Evolutionary conservation across 148 eudicot genomes (phyloP).

Genomic region (Vaccinium vitisidaea): DNA sequence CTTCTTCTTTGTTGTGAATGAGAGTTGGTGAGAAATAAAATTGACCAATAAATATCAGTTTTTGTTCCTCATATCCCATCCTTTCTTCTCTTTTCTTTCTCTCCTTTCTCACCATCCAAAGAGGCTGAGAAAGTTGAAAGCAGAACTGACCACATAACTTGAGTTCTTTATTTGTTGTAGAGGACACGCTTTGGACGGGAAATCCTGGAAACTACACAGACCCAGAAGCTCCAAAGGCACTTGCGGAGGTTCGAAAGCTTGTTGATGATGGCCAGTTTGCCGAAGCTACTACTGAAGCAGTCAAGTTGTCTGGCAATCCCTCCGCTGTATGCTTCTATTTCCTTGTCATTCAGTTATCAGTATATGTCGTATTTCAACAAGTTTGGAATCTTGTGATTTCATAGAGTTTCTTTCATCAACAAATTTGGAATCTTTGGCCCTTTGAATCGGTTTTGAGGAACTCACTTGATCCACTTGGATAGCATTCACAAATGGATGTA

Average conservation of each 20-base stretch:
- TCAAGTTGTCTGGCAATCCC: constrained; percentile 46
- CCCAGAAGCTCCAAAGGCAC: constrained; percentile 45
- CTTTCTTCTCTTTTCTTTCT: neutral
- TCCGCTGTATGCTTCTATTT: constrained; percentile 41
- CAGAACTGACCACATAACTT: neutral
- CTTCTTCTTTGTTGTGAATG: neutral
- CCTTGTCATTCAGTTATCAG: neutral
- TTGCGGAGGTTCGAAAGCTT: constrained; percentile 61
- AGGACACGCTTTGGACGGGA: constrained; percentile 94
- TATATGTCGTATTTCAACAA: neutral
- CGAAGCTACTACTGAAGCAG: constrained; percentile 60
- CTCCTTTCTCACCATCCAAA: neutral
- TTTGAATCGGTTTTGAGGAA: neutral
- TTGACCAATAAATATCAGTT: neutral
- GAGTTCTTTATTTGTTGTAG: constrained; percentile 30
- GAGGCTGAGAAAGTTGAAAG: neutral
- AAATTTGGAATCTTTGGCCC: no score
- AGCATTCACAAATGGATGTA: neutral
- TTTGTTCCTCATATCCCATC: neutral
- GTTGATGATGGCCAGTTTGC: constrained; percentile 65
- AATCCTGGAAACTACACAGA: constrained; percentile 65
- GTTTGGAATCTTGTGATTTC: neutral
- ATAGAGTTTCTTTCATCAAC: neutral
- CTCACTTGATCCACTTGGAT: neutral
- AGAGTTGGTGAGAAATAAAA: neutral